Evolutionary conservation across 345 rosid genomes (phyloP), one percentile per base, ranked within the genome.

Genomic region (Brassica nigra): DNA sequence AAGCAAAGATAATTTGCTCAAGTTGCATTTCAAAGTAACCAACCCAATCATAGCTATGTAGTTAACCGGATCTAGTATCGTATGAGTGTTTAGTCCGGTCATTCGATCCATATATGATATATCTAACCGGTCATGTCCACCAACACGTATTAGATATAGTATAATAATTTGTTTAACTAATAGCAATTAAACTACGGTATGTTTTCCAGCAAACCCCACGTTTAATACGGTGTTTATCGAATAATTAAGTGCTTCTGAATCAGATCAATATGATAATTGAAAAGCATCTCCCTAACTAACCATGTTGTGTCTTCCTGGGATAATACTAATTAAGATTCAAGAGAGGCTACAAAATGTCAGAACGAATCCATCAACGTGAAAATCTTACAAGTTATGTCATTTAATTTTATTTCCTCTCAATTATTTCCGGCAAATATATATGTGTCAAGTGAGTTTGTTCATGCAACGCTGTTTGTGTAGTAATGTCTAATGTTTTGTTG

Each of bases 401-500:
- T 23, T 29, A 31, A 75, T 62, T 80, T 28, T 11, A 4, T 23
- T n/a, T 44, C 61, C 16, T 68, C 58, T 63, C 54, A 64, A 75
- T 80, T 75, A 75, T 80, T 75, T 69, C 76, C 55, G 72, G 83
- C 83, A 80, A 75, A 64, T 75, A 63, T 75, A 63, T 75, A 80
- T 69, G 62, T 73, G 79, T 63, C 76, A 74, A 70, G 62, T 75
- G 79, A 75, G 63, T 30, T 65, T 54, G 79, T 75, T 80, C 79
- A 74, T 58, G 71, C 76, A 74, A 74, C 8, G 71, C 62, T 74
- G 71, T 69, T 68, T 75, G 47, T 54, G 70, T 75, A 73, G 20
- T 79, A 67, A 79, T 80, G 76, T 68, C 61, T 39, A n/a, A 20
- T 80, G 83, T 80, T 75, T 80, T 75, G 54, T 80, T 75, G 83